A percentile compares a stretch with the other conserved stretches of the same genome.
Conservation (phyloP, 208 protist species). For the Zelonia costaricensis region DNA sequence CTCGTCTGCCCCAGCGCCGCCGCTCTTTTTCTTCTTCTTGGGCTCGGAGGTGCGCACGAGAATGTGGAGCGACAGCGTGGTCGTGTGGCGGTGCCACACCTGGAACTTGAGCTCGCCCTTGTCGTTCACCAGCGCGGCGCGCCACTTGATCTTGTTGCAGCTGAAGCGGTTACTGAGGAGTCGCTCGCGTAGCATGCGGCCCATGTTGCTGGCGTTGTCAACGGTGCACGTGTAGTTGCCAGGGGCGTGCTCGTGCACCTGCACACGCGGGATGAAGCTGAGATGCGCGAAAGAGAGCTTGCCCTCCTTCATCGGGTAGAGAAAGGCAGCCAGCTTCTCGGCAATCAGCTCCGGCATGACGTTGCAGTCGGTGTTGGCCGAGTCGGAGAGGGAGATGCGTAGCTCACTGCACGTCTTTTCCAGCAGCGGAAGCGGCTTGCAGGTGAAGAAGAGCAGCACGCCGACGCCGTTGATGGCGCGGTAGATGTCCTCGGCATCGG, state of each 20-base stretch:
- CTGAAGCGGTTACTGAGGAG: slow-evolving; percentile 81
- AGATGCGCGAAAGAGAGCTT: slow-evolving; percentile 43
- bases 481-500: slow-evolving; percentile 51
- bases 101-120: slow-evolving; percentile 46
- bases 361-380: slow-evolving; percentile 46
- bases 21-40: slow-evolving; percentile 71
- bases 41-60: slow-evolving; percentile 67
- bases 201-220: slow-evolving; percentile 70
- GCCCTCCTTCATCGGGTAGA: slow-evolving; percentile 46
- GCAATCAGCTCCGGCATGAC: slow-evolving; percentile 56
- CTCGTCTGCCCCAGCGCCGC: slow-evolving; percentile 14
- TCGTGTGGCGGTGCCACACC: slow-evolving; percentile 69
- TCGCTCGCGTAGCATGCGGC: slow-evolving; percentile 48
- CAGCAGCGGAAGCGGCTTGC: slow-evolving; percentile 33
- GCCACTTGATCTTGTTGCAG: slow-evolving; percentile 79
- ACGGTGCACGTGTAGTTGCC: slow-evolving; percentile 80
- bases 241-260: slow-evolving; percentile 80
- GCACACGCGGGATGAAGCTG: slow-evolving; percentile 65
- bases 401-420: slow-evolving; percentile 54
- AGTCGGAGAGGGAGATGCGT: slow-evolving; percentile 51
- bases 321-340: slow-evolving; percentile 59
- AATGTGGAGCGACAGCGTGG: slow-evolving; percentile 40
- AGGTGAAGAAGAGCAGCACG: slow-evolving; percentile 55
- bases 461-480: slow-evolving; percentile 54
- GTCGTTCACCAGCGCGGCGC: slow-evolving; percentile 46